Evolutionary conservation across 202 grass and related monocot species (phyloP).

Genomic region (Zoysia matrella): DNA sequence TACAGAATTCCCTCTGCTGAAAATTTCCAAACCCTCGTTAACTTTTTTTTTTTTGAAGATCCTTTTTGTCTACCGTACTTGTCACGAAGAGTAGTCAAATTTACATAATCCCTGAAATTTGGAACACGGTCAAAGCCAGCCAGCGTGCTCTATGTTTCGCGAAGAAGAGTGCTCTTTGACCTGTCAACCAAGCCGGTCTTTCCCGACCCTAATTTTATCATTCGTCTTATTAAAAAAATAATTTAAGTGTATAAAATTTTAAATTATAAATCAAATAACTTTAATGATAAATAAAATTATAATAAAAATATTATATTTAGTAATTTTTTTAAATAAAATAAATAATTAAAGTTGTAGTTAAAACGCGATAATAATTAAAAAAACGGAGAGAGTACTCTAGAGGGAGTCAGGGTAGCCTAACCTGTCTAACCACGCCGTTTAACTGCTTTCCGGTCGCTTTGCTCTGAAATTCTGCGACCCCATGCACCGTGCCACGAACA

Average conservation of each 20-base stretch:
- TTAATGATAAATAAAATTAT: too few relatives aligned
- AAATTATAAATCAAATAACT: too few relatives aligned
- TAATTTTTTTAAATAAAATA: too few relatives aligned
- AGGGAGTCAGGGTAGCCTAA: neutral
- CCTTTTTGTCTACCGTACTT: neutral
- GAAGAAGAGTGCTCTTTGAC: neutral
- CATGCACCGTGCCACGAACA: slow-evolving; percentile 3
- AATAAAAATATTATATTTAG: too few relatives aligned
- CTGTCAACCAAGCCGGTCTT: neutral
- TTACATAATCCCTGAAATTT: neutral
- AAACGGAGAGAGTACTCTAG: too few relatives aligned
- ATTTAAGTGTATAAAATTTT: too few relatives aligned
- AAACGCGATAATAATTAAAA: too few relatives aligned
- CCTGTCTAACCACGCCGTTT: neutral
- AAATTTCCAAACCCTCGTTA: neutral
- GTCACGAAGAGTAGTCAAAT: neutral
- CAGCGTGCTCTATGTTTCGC: too few relatives aligned
- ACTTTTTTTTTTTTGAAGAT: neutral
- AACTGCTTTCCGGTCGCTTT: neutral
- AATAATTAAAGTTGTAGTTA: too few relatives aligned
- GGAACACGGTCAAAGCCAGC: too few relatives aligned
- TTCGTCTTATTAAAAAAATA: too few relatives aligned
- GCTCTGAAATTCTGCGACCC: neutral
- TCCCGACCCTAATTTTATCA: neutral
- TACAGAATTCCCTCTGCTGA: neutral